Conservation (phyloP, 1,284 basidiomycete species). For the Ganoderma multipileum region DNA sequence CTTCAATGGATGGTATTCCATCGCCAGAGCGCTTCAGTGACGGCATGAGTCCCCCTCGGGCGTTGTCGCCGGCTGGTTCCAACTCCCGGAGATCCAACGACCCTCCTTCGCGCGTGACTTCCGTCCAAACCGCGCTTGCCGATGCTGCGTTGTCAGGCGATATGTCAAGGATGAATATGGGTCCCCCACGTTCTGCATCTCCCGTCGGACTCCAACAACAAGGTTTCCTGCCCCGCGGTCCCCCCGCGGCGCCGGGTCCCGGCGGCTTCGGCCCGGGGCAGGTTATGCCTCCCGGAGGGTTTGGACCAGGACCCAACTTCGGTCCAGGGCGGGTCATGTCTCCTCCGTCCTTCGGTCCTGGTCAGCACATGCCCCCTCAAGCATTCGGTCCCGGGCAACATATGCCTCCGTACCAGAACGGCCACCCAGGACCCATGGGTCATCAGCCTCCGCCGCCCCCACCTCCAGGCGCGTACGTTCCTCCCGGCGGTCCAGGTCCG, state of each 20-base stretch:
- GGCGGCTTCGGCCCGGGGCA: slow-evolving; percentile 36
- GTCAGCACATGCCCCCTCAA: slow-evolving; percentile 34
- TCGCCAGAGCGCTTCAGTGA: slow-evolving; percentile 27
- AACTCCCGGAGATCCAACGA: slow-evolving; percentile 26
- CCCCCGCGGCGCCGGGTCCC: slow-evolving; percentile 26
- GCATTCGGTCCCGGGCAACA: slow-evolving; percentile 31
- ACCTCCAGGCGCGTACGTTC: slow-evolving; percentile 23
- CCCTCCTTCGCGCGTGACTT: slow-evolving; percentile 32
- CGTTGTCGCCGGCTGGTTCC: slow-evolving; percentile 34
- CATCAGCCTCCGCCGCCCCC: slow-evolving; percentile 4
- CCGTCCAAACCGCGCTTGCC: slow-evolving; percentile 27
- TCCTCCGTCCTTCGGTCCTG: slow-evolving; percentile 34
- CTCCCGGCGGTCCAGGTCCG: slow-evolving; percentile 15
- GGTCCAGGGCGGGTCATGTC: slow-evolving; percentile 40
- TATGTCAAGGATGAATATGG: slow-evolving; percentile 40
- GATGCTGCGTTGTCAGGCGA: slow-evolving; percentile 34
- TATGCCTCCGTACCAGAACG: slow-evolving; percentile 34
- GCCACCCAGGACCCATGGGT: slow-evolving; percentile 41
- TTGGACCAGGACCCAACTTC: slow-evolving; percentile 35
- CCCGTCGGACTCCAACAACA: slow-evolving; percentile 28
- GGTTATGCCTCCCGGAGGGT: slow-evolving; percentile 34
- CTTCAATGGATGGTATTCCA: slow-evolving; percentile 24
- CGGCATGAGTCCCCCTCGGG: slow-evolving; percentile 34
- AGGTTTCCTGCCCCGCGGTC: slow-evolving; percentile 32
- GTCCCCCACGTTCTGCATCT: slow-evolving; percentile 29